These are phyloP conservation scores for Serendipita sp. DNA, from an alignment of 768 basidiomycete genomes.

Conservation along the genomic window DNA sequence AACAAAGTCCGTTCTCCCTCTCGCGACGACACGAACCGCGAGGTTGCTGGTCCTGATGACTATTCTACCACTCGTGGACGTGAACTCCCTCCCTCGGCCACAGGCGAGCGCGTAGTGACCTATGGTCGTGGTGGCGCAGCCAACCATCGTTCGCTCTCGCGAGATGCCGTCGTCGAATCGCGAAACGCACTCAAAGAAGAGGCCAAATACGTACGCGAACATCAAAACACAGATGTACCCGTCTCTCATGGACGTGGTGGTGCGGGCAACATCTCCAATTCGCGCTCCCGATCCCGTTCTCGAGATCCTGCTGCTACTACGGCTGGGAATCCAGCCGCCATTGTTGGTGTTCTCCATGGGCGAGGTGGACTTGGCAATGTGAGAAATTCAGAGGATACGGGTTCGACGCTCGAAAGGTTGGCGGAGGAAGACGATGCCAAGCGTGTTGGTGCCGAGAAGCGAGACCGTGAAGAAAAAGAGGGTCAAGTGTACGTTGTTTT, in stretches of 20 bases:
- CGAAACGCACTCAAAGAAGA: neutral
- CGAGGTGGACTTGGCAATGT: neutral
- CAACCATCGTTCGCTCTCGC: neutral
- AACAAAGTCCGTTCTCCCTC: neutral
- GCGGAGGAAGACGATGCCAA: neutral
- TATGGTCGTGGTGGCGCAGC: neutral
- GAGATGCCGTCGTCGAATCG: neutral
- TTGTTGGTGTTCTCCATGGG: neutral
- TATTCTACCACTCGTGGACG: constrained; percentile 1
- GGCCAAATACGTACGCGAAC: constrained; percentile 2
- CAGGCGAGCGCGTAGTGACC: neutral
- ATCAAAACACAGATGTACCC: neutral
- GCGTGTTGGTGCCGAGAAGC: neutral
- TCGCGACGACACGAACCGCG: neutral
- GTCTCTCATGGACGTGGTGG: constrained; percentile 1
- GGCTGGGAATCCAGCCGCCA: neutral
- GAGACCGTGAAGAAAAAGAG: neutral
- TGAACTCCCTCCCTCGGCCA: neutral
- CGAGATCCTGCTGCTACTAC: neutral
- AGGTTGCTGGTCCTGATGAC: neutral
- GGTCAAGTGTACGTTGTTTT: neutral
- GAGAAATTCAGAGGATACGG: neutral
- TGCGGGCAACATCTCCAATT: neutral
- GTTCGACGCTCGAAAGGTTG: neutral
- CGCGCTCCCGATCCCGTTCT: neutral